A percentile compares a stretch with the other conserved stretches of the same genome.
These are phyloP conservation scores for Boletus eberwhitei DNA, from an alignment of 768 basidiomycete species.

Conservation along the genomic window DNA sequence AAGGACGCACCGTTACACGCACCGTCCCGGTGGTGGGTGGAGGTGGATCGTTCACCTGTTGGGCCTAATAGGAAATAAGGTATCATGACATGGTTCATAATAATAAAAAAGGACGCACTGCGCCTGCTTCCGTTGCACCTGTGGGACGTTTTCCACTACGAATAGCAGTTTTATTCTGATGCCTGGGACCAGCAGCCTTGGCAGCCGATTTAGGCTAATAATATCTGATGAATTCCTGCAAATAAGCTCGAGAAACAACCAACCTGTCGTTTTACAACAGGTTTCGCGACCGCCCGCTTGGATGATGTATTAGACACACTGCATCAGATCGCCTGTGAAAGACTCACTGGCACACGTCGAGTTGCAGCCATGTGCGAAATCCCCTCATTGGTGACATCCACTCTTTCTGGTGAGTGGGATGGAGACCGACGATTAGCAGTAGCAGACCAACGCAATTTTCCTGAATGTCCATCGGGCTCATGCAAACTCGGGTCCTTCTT, in stretches of 20 bases:
- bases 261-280: not conserved
- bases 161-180: not conserved
- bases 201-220: not conserved
- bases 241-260: not conserved
- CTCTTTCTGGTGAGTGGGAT: not conserved
- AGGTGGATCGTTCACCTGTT: no score
- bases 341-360: not conserved
- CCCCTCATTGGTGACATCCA: not conserved
- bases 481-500: not conserved
- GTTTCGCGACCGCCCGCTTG: not conserved
- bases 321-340: accelerated
- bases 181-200: not conserved
- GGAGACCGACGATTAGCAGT: not conserved
- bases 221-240: not conserved
- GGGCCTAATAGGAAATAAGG: not conserved
- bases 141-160: not conserved
- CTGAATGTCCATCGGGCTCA: not conserved
- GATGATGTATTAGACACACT: not conserved
- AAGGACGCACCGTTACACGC: no score
- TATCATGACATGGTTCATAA: not conserved
- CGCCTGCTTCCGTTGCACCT: not conserved
- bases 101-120: not conserved
- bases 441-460: no score
- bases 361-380: not conserved
- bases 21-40: no score